A percentile compares a stretch with the other conserved stretches of the same genome.
These are phyloP conservation scores for Irpex sp. DNA, from an alignment of 1,284 basidiomycete genomes.

Conservation along the genomic window DNA sequence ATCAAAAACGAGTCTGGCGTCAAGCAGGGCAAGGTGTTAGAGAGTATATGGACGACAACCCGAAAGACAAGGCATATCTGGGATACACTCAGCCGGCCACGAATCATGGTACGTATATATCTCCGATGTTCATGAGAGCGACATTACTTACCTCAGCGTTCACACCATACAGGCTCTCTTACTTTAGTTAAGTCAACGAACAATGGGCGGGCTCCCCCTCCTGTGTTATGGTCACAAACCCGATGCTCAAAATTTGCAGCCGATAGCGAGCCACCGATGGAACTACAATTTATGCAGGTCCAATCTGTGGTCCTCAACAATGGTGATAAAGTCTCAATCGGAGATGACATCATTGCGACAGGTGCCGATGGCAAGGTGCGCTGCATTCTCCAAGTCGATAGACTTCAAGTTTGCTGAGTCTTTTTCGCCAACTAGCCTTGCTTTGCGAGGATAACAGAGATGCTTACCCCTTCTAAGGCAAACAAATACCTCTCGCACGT, in stretches of 20 bases:
- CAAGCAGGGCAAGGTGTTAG: conserved; percentile 4
- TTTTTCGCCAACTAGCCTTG: not conserved
- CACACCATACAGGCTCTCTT: not conserved
- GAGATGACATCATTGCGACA: not conserved
- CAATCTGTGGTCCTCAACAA: not conserved
- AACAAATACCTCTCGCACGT: not conserved
- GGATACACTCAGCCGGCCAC: conserved; percentile 2
- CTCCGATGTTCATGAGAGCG: not conserved
- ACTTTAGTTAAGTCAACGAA: not conserved
- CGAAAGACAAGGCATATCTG: conserved; percentile 4
- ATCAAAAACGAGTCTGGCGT: conserved; percentile 1
- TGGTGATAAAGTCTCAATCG: not conserved
- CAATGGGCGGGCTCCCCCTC: not conserved
- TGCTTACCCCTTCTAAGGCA: not conserved
- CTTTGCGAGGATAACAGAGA: not conserved
- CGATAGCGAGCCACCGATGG: not conserved
- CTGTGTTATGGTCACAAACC: not conserved
- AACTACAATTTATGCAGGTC: not conserved
- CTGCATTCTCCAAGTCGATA: not conserved
- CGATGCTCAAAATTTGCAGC: not conserved
- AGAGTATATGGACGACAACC: not conserved
- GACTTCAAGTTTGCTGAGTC: not conserved
- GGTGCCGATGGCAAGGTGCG: not conserved
- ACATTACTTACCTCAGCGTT: not conserved
- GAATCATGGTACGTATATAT: not conserved